These are phyloP conservation scores for Melampsora larici-populina DNA, from an alignment of 1,284 basidiomycete genomes.

Conservation along the genomic window DNA sequence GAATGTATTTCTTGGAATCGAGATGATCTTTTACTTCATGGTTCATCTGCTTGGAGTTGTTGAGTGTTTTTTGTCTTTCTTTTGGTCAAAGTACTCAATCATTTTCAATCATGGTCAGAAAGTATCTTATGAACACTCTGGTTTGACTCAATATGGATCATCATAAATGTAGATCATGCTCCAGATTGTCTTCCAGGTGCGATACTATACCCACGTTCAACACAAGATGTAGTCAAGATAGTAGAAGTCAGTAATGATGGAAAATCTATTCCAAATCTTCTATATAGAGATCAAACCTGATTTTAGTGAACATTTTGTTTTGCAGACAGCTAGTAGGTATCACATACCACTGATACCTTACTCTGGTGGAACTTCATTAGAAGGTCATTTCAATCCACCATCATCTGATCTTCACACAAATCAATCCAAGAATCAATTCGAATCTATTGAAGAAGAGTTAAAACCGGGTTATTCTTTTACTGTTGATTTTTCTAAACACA, in stretches of 20 bases:
- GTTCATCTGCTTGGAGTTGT: constrained; percentile 21
- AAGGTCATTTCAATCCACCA: constrained; percentile 56
- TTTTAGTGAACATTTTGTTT: constrained; percentile 10
- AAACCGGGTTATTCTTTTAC: constrained; percentile 58
- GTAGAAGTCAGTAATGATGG: constrained; percentile 34
- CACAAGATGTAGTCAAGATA: constrained; percentile 48
- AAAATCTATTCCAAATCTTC: background rate
- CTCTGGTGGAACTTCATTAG: constrained; percentile 63
- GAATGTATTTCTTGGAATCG: constrained; percentile 11
- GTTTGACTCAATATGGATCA: background rate
- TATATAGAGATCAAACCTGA: background rate
- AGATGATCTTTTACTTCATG: constrained; percentile 24
- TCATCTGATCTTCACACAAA: constrained; percentile 55
- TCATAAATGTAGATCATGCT: constrained; percentile 14
- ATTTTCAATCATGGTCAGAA: no score
- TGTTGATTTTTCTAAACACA: constrained; percentile 70
- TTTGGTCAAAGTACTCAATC: no score
- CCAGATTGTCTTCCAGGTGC: constrained; percentile 45
- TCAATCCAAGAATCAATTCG: background rate
- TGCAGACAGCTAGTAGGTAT: constrained; percentile 62
- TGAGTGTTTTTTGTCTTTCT: background rate
- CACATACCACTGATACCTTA: constrained; percentile 69
- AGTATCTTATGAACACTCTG: background rate
- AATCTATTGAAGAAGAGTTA: constrained; percentile 1
- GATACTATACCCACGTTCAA: constrained; percentile 47